phyloP scores from a whole-genome alignment of 208 protist genomes.

The Wallacemonas rigidus region DNA sequence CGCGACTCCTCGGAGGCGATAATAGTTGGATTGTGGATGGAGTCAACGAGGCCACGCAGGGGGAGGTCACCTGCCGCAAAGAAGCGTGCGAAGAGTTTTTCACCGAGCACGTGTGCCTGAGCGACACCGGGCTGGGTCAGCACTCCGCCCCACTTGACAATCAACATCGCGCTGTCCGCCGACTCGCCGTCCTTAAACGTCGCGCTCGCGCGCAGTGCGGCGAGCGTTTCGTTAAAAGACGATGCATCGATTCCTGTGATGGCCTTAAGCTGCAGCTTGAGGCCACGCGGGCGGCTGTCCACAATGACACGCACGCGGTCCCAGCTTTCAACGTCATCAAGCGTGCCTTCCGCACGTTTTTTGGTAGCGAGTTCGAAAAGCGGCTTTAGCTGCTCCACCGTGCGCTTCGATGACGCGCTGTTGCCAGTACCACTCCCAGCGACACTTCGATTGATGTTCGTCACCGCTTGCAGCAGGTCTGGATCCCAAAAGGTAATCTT shows the following conservation, averaged over 20 bases:
- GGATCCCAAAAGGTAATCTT: conserved; percentile 54
- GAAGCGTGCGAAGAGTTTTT: conserved; percentile 58
- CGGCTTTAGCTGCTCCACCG: conserved; percentile 13
- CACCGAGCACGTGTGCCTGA: conserved; percentile 50
- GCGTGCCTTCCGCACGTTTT: not conserved
- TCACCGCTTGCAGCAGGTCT: conserved; percentile 26
- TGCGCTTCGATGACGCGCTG: conserved; percentile 11
- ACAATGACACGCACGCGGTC: conserved; percentile 41
- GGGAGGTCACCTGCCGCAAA: conserved; percentile 55
- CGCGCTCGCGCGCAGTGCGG: not conserved
- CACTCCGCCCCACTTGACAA: conserved; percentile 68
- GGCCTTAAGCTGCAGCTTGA: conserved; percentile 49
- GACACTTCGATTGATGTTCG: conserved; percentile 8
- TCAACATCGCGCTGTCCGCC: conserved; percentile 30
- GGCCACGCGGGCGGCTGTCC: conserved; percentile 34
- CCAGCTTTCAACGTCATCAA: conserved; percentile 35
- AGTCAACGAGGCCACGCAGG: conserved; percentile 36
- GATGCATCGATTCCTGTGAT: not conserved
- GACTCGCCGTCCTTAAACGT: not conserved
- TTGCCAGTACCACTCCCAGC: not conserved
- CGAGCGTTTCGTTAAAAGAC: conserved; percentile 13
- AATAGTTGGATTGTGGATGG: conserved; percentile 39
- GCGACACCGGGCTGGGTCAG: conserved; percentile 47
- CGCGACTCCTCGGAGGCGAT: conserved; percentile 44
- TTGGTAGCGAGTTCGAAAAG: conserved; percentile 3